Evolutionary conservation across 495 filamentous ascomycete genomes (phyloP).

Genomic region (Aspergillus nanangensis): DNA sequence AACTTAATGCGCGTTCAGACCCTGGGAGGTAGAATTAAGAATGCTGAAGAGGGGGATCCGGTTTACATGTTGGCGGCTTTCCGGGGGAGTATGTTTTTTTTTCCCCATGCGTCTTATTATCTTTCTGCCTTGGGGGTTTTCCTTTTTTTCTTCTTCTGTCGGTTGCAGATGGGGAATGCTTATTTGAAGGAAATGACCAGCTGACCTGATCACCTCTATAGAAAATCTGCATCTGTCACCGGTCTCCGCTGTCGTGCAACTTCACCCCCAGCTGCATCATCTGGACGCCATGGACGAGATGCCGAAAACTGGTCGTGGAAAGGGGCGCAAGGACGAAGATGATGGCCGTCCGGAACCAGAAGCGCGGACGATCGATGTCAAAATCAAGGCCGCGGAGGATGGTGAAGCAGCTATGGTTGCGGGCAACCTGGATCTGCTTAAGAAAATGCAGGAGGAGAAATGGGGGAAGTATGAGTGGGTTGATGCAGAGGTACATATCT

Average conservation of each 20-base stretch:
- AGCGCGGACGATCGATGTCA: slow-evolving; percentile 61
- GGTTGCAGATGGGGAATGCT: neutral
- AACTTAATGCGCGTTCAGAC: slow-evolving; percentile 40
- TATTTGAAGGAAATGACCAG: neutral
- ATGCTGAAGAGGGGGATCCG: slow-evolving; percentile 53
- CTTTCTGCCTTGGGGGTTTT: neutral
- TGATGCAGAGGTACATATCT: slow-evolving; percentile 55
- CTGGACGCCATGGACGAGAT: slow-evolving; percentile 62
- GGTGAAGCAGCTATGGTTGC: slow-evolving; percentile 43
- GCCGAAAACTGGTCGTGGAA: slow-evolving; percentile 26
- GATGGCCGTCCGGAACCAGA: slow-evolving; percentile 45
- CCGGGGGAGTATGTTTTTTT: slow-evolving; percentile 48
- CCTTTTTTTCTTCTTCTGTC: neutral
- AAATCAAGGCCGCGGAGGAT: slow-evolving; percentile 59
- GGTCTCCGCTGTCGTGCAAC: slow-evolving; percentile 63
- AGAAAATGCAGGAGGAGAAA: slow-evolving; percentile 60
- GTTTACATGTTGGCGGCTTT: slow-evolving; percentile 72
- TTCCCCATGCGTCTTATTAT: slow-evolving; percentile 1
- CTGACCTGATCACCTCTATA: slow-evolving; percentile 17
- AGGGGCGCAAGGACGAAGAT: slow-evolving; percentile 37
- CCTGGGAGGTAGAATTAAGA: slow-evolving; percentile 62
- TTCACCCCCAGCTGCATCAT: slow-evolving; percentile 72
- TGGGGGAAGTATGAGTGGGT: slow-evolving; percentile 63
- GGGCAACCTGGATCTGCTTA: slow-evolving; percentile 51
- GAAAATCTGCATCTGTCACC: slow-evolving; percentile 66